phyloP scores from a whole-genome alignment of 257 asterid species.

The Gentiana macrophylla region DNA sequence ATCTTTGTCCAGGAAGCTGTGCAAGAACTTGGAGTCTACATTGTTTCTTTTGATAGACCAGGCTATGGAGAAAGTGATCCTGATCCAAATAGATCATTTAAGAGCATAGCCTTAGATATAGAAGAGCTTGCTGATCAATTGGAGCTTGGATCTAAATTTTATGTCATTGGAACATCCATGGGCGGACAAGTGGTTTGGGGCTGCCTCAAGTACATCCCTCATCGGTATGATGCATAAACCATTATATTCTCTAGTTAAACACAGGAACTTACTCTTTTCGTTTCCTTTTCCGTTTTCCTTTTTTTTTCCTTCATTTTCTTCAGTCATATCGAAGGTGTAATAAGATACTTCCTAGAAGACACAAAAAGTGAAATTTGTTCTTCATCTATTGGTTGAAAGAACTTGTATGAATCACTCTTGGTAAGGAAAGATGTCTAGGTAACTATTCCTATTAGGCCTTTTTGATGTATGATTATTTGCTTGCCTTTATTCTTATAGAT shows the following conservation, averaged over 20 bases:
- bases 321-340: neutral
- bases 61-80: conserved; percentile 89
- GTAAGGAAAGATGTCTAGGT: no score
- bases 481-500: neutral
- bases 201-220: conserved; percentile 61
- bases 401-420: no score
- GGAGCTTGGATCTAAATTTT: conserved; percentile 50
- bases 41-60: conserved; percentile 66
- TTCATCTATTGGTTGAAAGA: no score
- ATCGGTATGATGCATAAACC: conserved; percentile 24
- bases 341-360: no score
- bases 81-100: conserved; percentile 42
- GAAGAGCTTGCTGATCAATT: conserved; percentile 64
- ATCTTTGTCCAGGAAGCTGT: conserved; percentile 30
- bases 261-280: neutral
- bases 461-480: no score
- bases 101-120: conserved; percentile 48
- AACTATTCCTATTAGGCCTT: no score
- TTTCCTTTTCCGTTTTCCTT: no score
- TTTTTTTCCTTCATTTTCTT: neutral
- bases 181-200: conserved; percentile 77
- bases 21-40: conserved; percentile 44
- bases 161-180: conserved; percentile 54
- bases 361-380: neutral
- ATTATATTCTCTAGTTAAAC: neutral